Percentiles rank a stretch among this genome's conserved stretches.
Conservation (phyloP, 768 basidiomycete genomes). For the Leccinum arenicola region DNA sequence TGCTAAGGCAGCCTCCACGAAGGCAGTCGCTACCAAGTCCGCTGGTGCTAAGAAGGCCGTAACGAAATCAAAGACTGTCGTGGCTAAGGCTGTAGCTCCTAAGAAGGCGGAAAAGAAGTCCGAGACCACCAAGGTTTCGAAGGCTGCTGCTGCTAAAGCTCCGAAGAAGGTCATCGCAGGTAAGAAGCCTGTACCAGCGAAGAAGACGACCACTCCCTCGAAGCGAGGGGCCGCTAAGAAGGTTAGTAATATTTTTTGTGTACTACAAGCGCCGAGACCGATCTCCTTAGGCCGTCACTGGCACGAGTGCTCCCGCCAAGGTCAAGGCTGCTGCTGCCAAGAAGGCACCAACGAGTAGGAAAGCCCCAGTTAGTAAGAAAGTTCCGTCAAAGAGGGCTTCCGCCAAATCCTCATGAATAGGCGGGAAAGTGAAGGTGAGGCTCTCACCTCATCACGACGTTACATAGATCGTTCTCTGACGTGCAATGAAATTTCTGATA, state of each 20-base stretch:
- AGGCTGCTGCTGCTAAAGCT: conserved; percentile 21
- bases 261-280: not conserved
- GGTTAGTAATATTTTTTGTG: conserved; percentile 32
- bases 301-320: conserved; percentile 40
- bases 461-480: not conserved
- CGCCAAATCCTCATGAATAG: conserved; percentile 18
- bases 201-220: conserved; percentile 40
- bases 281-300: conserved; percentile 47
- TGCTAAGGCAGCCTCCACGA: conserved; percentile 27
- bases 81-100: conserved; percentile 35
- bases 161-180: conserved; percentile 34
- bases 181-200: conserved; percentile 32
- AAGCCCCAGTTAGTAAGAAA: conserved; percentile 25
- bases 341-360: conserved; percentile 32
- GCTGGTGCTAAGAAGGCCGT: conserved; percentile 23
- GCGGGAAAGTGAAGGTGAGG: conserved; percentile 7
- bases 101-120: conserved; percentile 39
- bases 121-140: conserved; percentile 35
- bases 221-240: conserved; percentile 64
- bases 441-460: not conserved
- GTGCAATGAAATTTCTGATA: not conserved
- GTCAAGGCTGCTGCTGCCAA: conserved; percentile 31
- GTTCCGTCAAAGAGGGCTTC: conserved; percentile 19
- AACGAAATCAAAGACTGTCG: conserved; percentile 38
- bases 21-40: conserved; percentile 24